Conservation (phyloP, 2,329 filamentous ascomycete species). For the Xylariaceae sp. region DNA sequence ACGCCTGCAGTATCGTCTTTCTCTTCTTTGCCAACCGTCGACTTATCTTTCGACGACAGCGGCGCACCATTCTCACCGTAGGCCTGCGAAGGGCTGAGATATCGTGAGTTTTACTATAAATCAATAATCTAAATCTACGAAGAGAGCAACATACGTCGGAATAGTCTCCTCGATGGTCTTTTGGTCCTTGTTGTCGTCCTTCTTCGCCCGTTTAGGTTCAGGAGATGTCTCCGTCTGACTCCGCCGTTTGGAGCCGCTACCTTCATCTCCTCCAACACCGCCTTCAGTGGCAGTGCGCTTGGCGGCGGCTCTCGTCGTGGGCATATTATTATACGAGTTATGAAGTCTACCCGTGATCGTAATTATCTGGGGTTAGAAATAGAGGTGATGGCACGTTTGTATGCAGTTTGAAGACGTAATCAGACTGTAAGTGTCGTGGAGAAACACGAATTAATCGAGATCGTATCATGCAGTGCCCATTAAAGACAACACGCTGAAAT, state of each 20-base stretch:
- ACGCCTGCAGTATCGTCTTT: constrained; percentile 31
- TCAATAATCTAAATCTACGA: not conserved
- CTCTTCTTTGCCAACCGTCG: constrained; percentile 5
- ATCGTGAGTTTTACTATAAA: constrained; percentile 11
- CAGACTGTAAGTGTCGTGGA: too few species aligned
- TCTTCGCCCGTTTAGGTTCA: constrained; percentile 38
- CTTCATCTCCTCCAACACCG: constrained; percentile 7
- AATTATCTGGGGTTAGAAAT: too few species aligned
- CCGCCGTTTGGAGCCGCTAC: constrained; percentile 34
- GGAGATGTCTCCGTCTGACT: constrained; percentile 31
- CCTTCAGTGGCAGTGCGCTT: constrained; percentile 12
- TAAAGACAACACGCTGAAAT: too few species aligned
- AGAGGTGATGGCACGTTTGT: too few species aligned
- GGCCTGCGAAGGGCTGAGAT: constrained; percentile 23
- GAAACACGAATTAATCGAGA: too few species aligned
- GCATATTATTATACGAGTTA: constrained; percentile 14
- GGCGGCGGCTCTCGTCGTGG: constrained; percentile 25
- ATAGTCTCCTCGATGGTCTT: constrained; percentile 49
- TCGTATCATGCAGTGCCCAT: too few species aligned
- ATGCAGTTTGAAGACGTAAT: too few species aligned
- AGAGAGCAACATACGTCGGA: constrained; percentile 24
- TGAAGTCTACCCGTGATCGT: too few species aligned
- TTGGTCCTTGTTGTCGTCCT: constrained; percentile 38
- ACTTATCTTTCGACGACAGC: constrained; percentile 12
- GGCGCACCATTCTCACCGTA: constrained; percentile 20